Conservation (phyloP, 352 stramenopile genomes). For the Phytophthora meadii region DNA sequence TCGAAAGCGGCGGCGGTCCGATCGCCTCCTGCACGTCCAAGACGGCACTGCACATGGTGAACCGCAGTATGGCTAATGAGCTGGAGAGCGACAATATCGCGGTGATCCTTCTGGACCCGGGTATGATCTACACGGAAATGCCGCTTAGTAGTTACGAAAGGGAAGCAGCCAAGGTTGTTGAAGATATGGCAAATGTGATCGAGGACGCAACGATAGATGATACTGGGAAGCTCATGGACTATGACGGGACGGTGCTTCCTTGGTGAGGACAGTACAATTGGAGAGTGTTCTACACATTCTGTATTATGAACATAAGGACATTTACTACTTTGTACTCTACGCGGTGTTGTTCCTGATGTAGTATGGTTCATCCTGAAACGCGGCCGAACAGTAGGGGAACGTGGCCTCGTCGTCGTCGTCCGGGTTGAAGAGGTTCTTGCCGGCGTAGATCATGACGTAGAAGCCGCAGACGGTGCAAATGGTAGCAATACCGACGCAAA, state of each 20-base stretch:
- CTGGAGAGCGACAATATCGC: background rate
- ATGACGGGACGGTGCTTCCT: background rate
- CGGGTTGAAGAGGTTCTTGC: constrained; percentile 41
- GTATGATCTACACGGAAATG: background rate
- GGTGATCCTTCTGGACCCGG: background rate
- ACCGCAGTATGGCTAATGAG: background rate
- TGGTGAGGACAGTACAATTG: background rate
- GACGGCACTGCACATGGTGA: background rate
- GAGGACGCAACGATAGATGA: background rate
- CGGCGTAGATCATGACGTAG: constrained; percentile 50
- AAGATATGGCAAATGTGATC: background rate
- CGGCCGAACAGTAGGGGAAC: constrained; percentile 66
- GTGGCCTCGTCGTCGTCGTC: constrained; percentile 19
- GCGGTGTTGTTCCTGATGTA: constrained; percentile 41
- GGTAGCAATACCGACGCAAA: constrained; percentile 34
- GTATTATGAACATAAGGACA: background rate
- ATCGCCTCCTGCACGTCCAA: background rate
- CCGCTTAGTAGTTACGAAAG: background rate
- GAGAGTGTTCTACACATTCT: background rate
- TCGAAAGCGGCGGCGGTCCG: background rate
- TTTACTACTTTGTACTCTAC: constrained; percentile 11
- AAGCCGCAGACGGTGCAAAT: constrained; percentile 39
- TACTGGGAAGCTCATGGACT: background rate
- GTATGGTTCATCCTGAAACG: constrained; percentile 64
- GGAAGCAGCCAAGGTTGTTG: background rate